phyloP scores from a whole-genome alignment of 106 monocot species.

The Ottelia alismoides region DNA sequence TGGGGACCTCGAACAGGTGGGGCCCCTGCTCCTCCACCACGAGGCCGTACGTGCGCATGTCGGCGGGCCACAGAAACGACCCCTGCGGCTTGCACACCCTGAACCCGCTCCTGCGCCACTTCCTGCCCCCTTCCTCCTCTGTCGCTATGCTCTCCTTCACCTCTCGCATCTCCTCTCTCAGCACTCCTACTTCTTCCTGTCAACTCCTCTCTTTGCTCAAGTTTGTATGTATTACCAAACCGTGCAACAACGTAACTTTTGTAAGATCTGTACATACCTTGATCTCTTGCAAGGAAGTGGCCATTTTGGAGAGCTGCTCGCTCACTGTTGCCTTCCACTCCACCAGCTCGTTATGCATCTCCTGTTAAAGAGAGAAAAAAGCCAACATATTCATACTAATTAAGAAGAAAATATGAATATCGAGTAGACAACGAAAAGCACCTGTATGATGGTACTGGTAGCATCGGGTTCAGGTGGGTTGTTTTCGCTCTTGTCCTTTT shows the following conservation, averaged over 20 bases:
- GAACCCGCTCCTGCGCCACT: slow-evolving; percentile 55
- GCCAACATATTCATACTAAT: background rate
- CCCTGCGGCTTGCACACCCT: slow-evolving; percentile 82
- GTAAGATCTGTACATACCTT: slow-evolving; percentile 22
- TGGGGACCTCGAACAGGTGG: slow-evolving; percentile 18
- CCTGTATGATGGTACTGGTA: slow-evolving; percentile 3
- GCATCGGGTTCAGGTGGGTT: slow-evolving; percentile 1
- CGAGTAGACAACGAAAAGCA: slow-evolving; percentile 1
- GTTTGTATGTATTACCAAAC: background rate
- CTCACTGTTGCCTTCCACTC: slow-evolving; percentile 41
- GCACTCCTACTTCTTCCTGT: background rate
- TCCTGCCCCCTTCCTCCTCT: too few relatives aligned
- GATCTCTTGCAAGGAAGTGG: slow-evolving; percentile 17
- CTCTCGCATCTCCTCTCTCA: slow-evolving; percentile 42
- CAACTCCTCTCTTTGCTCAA: background rate
- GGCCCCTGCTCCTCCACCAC: background rate
- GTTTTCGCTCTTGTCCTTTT: background rate
- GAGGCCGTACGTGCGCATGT: slow-evolving; percentile 4
- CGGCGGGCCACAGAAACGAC: slow-evolving; percentile 76
- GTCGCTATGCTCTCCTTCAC: too few relatives aligned
- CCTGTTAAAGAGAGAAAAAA: slow-evolving; percentile 15
- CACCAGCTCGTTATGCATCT: slow-evolving; percentile 27
- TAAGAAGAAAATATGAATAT: background rate
- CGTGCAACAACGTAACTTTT: background rate
- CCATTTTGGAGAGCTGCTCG: slow-evolving; percentile 28